Evolutionary conservation across 2,329 filamentous ascomycete species (phyloP), one percentile per base, ranked within the genome.

Genomic region (Nectriaceae sp.): DNA sequence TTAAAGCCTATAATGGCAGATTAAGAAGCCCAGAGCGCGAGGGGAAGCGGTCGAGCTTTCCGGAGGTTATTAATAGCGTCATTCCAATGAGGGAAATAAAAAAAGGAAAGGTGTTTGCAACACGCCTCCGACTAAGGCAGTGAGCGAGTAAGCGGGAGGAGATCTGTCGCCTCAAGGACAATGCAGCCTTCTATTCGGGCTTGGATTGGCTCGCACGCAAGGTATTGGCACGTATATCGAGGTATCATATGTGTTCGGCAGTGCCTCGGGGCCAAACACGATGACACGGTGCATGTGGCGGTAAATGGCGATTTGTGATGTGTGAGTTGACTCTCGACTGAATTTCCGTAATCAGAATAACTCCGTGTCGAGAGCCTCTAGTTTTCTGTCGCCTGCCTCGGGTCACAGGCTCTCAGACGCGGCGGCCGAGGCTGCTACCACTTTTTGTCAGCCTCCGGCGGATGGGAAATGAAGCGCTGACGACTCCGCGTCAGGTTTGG

Each of bases 401-500:
- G 49, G 49, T 40, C 21, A 40, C 50, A 53, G 47, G 45, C 47
- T 11, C n/a, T n/a, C n/a, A n/a, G n/a, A n/a, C n/a, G n/a, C n/a
- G 24, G 40, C 46, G 58, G 41, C 54, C 56, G 49, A 60, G 51
- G 57, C 58, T 60, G 53, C 49, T 52, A 54, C 38, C 42, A 44
- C 49, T 47, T 50, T 42, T 54, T 55, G 53, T 59, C 56, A 61
- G 54, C 57, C 49, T 52, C 47, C 51, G 49, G 50, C 44, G 43
- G 29, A 40, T 47, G 52, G 58, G 60, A 63, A 61, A 63, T 63
- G 60, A 63, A 52, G 53, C 44, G 43, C 48, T 47, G 48, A 54
- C 49, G 38, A 56, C 46, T 53, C 48, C 21, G 38, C 26, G 24
- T 6, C 29, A 22, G 21, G 35, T 46, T 50, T 46, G 52, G n/a